Evolutionary conservation across 2,329 filamentous ascomycete genomes (phyloP), one percentile per base, ranked within the genome.

Genomic region (Phialemoniopsis sp.): DNA sequence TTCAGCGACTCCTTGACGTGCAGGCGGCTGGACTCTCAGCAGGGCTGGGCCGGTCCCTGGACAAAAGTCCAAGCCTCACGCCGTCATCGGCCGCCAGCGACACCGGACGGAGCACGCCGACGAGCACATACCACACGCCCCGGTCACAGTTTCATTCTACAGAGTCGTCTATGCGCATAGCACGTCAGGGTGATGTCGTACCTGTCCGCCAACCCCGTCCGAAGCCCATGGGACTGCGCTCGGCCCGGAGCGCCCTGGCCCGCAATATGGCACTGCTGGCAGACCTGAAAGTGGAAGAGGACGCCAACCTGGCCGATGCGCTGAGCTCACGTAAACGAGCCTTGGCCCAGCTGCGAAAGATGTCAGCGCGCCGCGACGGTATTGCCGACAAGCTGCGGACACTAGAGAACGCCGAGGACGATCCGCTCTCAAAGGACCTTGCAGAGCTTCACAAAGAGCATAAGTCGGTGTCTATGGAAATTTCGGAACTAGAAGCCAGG

Each of bases 221-320:
- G 32, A 70, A 69, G 40, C 76, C 71, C 29, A 56, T 77, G 8
- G 74, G 80, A 0, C 66, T 89, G 13, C 70, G 71, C 19, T 72
- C 73, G 14, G 82, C 84, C 2, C 72, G 87, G n/a, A 69, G 72
- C 19, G 82, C 80, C 0, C 72, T 91, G 8, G 70, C 76, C 13
- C 72, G 69, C 36, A 73, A 77, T 36, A 85, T 90, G 57, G 65
- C 71, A 4, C 76, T 80, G 38, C 63, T 90, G 5, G 78, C 77
- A 0, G 71, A 73, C 8, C 63, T 90, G 18, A 88, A 88, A 54
- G 66, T 67, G 4, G 83, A 89, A 41, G 84, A 89, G 60, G 67
- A 80, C n/a, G 67, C 70, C 0, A 66, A 80, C 17, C 62, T 89
- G 1, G 69, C 74, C 4, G 62, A 67, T 2, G 77, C 82, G 3